Base-by-base conservation (phyloP, 2,329 filamentous ascomycete species). In the Hysterium pulicare region DNA sequence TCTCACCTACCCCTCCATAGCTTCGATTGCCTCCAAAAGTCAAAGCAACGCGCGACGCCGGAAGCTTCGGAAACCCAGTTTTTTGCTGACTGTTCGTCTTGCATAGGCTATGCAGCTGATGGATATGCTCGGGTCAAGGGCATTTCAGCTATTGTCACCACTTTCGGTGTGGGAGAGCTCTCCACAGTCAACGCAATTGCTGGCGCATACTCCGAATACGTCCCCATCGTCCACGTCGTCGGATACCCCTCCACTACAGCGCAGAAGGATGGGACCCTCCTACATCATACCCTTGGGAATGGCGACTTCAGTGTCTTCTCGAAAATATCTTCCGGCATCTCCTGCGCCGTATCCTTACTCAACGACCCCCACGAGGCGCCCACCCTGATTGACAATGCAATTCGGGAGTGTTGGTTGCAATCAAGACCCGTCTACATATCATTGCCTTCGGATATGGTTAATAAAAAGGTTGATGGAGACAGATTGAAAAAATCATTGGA, bases 391-490 rank as follows among this genome's bases (percentile, higher is more conserved):
- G 90, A 95, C 62, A 77, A 87, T 55, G 81, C 85, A 3, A 76
- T 95, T 21, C 78, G 79, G 23, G 77, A 89, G 67, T 93, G 87
- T 63, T 88, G 80, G 71, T 67, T 87, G 33, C 74, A 79, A 43
- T 87, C 83, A 47, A 78, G 86, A 16, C 90, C 90, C 2, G 86
- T 94, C 38, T 95, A 95, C 67, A 82, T 95, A 54, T 84, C 84
- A 61, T 73, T 95, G 7, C 88, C 90, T 2, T 87, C 86, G 13
- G 87, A 95, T 61, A 86, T 93, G 75, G 82, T 87, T 8, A 72
- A 82, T 53, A 79, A 82, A 62, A 87, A 90, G 67, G 71, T 95
- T 19, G 84, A 91, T 60, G 88, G 86, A 26, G 76, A 79, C 35
- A 74, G 83, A 6, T 75, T 95, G 10, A 76, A 83, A n/a, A 83